phyloP scores from a whole-genome alignment of 2,329 filamentous ascomycete genomes.

The Claviceps citrina region DNA sequence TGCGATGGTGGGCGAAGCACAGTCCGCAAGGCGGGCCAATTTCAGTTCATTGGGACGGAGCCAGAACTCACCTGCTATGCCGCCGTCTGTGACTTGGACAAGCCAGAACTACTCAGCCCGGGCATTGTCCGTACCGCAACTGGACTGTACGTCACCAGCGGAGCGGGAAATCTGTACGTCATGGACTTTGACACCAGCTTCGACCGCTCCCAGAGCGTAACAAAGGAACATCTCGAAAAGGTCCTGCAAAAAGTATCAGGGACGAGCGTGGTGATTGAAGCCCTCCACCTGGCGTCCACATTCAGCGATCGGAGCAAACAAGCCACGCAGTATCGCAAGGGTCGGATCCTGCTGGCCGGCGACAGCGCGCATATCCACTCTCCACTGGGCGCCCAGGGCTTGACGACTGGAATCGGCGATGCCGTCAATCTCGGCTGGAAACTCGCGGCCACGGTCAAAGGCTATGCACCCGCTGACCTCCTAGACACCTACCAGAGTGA shows the following conservation, averaged over 20 bases:
- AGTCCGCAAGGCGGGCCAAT: constrained; percentile 22
- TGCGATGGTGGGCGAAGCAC: constrained; percentile 27
- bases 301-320: constrained; percentile 14
- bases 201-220: constrained; percentile 9
- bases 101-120: constrained; percentile 12
- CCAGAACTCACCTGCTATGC: constrained; percentile 22
- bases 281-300: constrained; percentile 12
- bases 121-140: constrained; percentile 13
- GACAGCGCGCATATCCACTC: constrained; percentile 36
- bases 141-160: constrained; percentile 15
- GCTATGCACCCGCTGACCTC: constrained; percentile 11
- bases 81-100: constrained; percentile 18
- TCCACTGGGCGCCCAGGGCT: constrained; percentile 32
- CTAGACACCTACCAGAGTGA: constrained; percentile 34
- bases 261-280: constrained; percentile 12
- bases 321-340: constrained; percentile 21
- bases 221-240: constrained; percentile 10
- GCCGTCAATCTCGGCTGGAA: constrained; percentile 37
- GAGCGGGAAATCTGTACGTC: constrained; percentile 7
- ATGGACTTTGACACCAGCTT: constrained; percentile 12
- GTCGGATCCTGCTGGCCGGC: constrained; percentile 32
- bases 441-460: constrained; percentile 23
- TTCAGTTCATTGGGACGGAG: constrained; percentile 22
- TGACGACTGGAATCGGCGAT: constrained; percentile 36
- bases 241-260: constrained; percentile 11